These are phyloP conservation scores for Pseudomonodictys pantanalensis DNA, from an alignment of 495 filamentous ascomycete genomes.

Conservation along the genomic window DNA sequence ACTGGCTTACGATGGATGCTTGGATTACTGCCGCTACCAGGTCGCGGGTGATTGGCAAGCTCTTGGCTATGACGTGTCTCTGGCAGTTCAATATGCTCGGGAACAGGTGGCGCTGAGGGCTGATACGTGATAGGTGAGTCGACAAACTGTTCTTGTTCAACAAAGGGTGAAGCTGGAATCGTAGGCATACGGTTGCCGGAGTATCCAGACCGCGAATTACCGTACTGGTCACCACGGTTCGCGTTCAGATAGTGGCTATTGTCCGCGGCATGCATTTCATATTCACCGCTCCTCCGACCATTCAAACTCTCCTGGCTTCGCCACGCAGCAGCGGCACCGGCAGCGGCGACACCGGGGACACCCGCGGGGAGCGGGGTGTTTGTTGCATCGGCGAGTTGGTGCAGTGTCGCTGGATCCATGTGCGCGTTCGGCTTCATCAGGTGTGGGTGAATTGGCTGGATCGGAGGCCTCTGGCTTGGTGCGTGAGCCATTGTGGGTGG, in stretches of 20 bases:
- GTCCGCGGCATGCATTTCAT: constrained; percentile 31
- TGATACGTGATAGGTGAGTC: constrained; percentile 18
- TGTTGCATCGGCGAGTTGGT: constrained; percentile 66
- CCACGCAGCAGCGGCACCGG: constrained; percentile 45
- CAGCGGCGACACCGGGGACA: constrained; percentile 40
- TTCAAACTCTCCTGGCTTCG: constrained; percentile 27
- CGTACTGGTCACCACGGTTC: constrained; percentile 28
- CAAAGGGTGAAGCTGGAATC: constrained; percentile 41
- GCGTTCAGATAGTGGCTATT: constrained; percentile 19
- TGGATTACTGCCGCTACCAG: constrained; percentile 9
- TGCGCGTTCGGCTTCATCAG: constrained; percentile 75
- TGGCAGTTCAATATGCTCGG: constrained; percentile 33
- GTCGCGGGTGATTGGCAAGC: constrained; percentile 1
- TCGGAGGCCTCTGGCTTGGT: constrained; percentile 63
- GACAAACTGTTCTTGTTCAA: constrained; percentile 34
- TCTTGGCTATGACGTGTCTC: constrained; percentile 4
- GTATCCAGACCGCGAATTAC: constrained; percentile 21
- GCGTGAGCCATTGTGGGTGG: constrained; percentile 76
- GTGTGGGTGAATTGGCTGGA: constrained; percentile 66
- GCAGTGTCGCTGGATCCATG: constrained; percentile 75
- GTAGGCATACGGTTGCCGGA: constrained; percentile 37
- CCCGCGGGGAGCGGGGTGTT: constrained; percentile 23
- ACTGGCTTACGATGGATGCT: constrained; percentile 32
- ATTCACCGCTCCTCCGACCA: constrained; percentile 32
- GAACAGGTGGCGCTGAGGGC: constrained; percentile 39